These are phyloP conservation scores for Orbilia javanica DNA, from an alignment of 2,329 filamentous ascomycete species.

Conservation along the genomic window DNA sequence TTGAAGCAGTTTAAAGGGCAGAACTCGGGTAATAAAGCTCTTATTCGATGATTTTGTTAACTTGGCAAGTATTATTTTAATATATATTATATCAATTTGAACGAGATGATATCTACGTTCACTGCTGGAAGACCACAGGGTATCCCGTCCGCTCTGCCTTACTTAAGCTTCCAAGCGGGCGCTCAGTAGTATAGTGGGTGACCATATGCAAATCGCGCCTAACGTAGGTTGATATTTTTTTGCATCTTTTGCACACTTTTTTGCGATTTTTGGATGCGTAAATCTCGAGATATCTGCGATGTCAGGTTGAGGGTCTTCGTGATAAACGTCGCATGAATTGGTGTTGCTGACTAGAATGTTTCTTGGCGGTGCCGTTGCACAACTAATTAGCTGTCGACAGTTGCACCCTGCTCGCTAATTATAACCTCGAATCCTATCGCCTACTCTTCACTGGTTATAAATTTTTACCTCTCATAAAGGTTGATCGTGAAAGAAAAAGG, in stretches of 20 bases:
- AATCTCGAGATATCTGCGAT: not conserved
- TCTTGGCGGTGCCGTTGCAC: no score
- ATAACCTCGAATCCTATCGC: no score
- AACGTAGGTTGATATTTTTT: slow-evolving; percentile 34
- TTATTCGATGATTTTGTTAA: no score
- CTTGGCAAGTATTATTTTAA: not conserved
- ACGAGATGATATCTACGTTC: not conserved
- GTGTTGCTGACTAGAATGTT: not conserved
- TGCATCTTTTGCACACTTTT: not conserved
- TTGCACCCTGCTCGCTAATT: no score
- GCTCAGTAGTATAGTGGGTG: slow-evolving; percentile 58
- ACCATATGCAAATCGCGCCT: slow-evolving; percentile 56
- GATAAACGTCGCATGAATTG: not conserved
- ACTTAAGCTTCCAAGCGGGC: slow-evolving; percentile 51
- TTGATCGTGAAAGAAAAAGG: no score
- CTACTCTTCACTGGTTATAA: no score
- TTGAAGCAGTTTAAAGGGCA: no score
- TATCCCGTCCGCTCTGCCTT: slow-evolving; percentile 57
- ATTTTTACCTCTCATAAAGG: no score
- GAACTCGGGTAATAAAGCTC: no score
- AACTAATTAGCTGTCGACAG: no score
- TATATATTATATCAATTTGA: not conserved
- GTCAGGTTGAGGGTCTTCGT: not conserved
- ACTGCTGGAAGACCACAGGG: slow-evolving; percentile 28
- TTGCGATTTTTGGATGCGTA: not conserved